Evolutionary conservation across 2,329 filamentous ascomycete species (phyloP).

Genomic region (Juglanconis sp.): DNA sequence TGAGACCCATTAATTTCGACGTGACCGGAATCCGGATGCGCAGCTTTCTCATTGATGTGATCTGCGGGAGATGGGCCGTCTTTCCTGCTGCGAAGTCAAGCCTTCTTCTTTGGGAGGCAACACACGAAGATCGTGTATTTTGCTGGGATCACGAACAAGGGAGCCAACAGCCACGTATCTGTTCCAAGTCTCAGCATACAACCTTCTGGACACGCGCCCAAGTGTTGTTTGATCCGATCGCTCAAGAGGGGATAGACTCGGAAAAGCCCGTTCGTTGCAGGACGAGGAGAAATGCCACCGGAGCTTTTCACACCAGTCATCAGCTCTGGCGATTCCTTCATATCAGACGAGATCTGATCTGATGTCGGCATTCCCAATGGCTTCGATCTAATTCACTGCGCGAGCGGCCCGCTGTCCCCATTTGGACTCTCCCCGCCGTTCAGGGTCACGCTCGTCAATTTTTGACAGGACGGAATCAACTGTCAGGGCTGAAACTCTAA

Average conservation of each 20-base stretch:
- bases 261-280: background rate
- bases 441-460: background rate
- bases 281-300: background rate
- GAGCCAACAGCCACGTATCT: no score
- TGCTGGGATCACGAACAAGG: no score
- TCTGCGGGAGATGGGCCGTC: constrained; percentile 4
- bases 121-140: no score
- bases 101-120: background rate
- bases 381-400: background rate
- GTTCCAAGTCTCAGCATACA: no score
- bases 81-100: background rate
- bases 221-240: no score
- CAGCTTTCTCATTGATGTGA: background rate
- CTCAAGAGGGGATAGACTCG: no score
- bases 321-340: background rate
- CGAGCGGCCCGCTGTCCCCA: constrained; percentile 3
- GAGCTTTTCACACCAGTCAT: background rate
- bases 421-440: background rate
- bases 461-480: background rate
- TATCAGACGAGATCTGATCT: background rate
- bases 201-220: no score
- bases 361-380: background rate
- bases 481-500: background rate
- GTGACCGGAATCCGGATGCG: background rate
- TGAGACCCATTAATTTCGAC: background rate